phyloP scores from a whole-genome alignment of 2,329 filamentous ascomycete species.

The Penicillium sp. region DNA sequence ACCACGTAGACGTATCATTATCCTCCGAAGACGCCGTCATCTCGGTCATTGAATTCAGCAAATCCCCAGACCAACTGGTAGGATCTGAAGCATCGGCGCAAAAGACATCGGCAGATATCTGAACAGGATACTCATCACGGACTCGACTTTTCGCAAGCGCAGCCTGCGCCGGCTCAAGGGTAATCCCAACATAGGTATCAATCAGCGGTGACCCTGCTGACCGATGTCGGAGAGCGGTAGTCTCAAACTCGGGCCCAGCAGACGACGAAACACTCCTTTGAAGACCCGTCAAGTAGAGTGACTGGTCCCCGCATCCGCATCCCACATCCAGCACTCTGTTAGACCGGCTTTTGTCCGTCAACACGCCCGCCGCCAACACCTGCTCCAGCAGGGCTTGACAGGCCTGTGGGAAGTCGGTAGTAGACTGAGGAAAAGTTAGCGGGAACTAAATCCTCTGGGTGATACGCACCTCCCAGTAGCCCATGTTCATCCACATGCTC shows the following conservation, averaged over 20 bases:
- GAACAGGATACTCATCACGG: background rate
- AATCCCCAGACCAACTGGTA: slow-evolving; percentile 37
- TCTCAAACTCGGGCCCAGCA: background rate
- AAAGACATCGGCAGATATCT: slow-evolving; percentile 34
- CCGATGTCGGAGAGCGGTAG: background rate
- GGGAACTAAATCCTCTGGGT: background rate
- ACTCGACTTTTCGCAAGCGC: slow-evolving; percentile 27
- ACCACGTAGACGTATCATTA: slow-evolving; percentile 39
- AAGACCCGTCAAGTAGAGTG: slow-evolving; percentile 42
- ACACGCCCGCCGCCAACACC: slow-evolving; percentile 46
- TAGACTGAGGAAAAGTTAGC: slow-evolving; percentile 17
- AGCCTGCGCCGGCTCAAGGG: slow-evolving; percentile 47
- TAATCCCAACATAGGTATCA: slow-evolving; percentile 53
- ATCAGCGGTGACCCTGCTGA: slow-evolving; percentile 17
- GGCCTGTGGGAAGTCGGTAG: slow-evolving; percentile 44
- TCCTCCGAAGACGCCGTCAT: background rate
- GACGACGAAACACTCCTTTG: slow-evolving; percentile 12
- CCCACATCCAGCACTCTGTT: slow-evolving; percentile 48
- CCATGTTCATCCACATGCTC: slow-evolving; percentile 63
- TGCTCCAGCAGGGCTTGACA: slow-evolving; percentile 49
- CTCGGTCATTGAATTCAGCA: slow-evolving; percentile 17
- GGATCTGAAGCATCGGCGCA: slow-evolving; percentile 50
- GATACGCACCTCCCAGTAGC: slow-evolving; percentile 51
- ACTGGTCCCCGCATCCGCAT: slow-evolving; percentile 59
- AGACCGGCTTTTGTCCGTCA: slow-evolving; percentile 15